These are phyloP conservation scores for Durio zibethinus DNA, from an alignment of 345 rosid genomes.

Conservation along the genomic window DNA sequence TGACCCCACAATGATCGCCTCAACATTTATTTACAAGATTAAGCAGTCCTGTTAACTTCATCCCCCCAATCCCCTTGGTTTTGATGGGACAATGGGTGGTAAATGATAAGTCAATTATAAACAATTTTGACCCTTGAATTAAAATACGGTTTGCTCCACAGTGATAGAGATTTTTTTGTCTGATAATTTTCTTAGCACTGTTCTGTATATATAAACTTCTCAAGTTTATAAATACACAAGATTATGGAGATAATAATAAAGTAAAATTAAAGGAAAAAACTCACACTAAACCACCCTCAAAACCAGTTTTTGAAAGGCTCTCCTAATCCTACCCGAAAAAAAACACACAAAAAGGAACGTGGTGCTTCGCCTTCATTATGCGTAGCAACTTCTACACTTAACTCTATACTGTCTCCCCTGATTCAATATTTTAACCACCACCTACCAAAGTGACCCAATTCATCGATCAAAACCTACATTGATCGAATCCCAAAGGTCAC, in stretches of 20 bases:
- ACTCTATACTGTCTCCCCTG: too few species aligned
- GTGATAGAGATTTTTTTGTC: not conserved
- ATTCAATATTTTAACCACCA: too few species aligned
- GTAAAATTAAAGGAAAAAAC: not conserved
- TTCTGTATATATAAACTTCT: conserved; percentile 27
- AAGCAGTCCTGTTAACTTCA: not conserved
- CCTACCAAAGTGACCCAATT: not conserved
- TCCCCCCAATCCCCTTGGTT: too few species aligned
- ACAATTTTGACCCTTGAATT: not conserved
- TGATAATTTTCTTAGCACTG: not conserved
- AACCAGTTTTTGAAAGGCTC: not conserved
- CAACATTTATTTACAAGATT: not conserved
- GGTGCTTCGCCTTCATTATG: not conserved
- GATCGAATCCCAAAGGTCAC: conserved; percentile 14
- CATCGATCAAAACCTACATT: conserved; percentile 24
- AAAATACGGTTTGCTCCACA: not conserved
- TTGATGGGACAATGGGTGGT: not conserved
- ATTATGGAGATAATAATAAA: not conserved
- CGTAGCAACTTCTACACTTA: conserved; percentile 16
- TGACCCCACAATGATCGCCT: not conserved
- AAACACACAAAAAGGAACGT: not conserved
- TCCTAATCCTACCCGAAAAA: conserved; percentile 14
- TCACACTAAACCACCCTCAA: conserved; percentile 11
- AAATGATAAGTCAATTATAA: too few species aligned
- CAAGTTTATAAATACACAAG: conserved; percentile 29